Base-by-base conservation (phyloP, 129 eudicot species). In the sunflower (Helianthus annuus) region DNA sequence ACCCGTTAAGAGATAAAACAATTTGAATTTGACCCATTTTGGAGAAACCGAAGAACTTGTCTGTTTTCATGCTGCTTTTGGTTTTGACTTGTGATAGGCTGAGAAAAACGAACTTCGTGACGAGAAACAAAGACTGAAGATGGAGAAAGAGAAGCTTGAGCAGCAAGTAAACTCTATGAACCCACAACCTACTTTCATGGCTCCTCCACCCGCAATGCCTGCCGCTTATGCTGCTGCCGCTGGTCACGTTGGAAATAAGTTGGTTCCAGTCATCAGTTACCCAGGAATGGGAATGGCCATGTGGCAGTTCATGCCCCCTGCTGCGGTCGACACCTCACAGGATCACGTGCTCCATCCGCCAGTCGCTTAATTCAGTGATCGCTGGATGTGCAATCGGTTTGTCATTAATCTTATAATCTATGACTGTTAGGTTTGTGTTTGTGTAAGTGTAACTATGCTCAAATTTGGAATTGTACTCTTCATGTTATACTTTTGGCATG, bases 231-330 rank as follows among this genome's bases (percentile, higher is more conserved):
- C 78, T 53, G 87, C 90, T 44, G 83, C 87, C 45, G 90, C 69
- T 70, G 73, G 76, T 38, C 97, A 82, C 74, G 61, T 79, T 4
- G 91, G 85, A 52, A 85, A 79, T 84, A 92, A 92, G 54, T 69
- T 87, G 73, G 95, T 89, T 14, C 95, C 98, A 2, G 42, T 92
- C 13, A 82, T 89, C 39, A 87, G 96, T 68, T 89, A 92, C 79
- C 98, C 98, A 6, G 98, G 98, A 66, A 85, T 89, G 64, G 98
- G 98, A 66, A 85, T 89, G 64, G 88, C 96, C 69, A 87, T 93
- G 98, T 93, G 98, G 98, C 98, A 93, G 75, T 93, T 89, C 86
- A 85, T 93, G 98, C 98, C 98, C 15, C 92, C 96, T 61, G 89
- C 96, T 1, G 86, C 96, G 2, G 92, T 93, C 0, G 97, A 87